Evolutionary conservation across 129 eudicot species (phyloP).

Genomic region (Escallonia rubra): DNA sequence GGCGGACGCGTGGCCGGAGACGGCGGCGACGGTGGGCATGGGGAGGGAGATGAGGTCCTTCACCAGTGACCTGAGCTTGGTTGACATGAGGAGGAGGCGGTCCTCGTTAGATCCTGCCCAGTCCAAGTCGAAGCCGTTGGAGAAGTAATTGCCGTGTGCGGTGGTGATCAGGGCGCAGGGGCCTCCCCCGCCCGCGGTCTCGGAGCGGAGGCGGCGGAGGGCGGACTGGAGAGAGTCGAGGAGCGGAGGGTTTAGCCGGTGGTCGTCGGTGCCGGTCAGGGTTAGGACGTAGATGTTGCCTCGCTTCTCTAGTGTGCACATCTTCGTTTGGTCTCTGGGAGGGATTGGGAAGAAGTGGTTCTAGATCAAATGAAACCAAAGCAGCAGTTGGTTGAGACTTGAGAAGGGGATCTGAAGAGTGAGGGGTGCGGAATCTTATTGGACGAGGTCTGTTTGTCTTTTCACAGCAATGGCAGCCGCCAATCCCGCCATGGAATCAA

Average conservation of each 20-base stretch:
- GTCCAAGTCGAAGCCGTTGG: constrained; percentile 68
- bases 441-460: too few species aligned
- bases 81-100: constrained; percentile 31
- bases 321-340: neutral
- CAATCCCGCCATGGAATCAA: too few species aligned
- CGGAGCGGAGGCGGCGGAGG: constrained; percentile 29
- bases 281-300: constrained; percentile 62
- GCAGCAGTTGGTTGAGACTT: too few species aligned
- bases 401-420: too few species aligned
- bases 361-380: too few species aligned
- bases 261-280: constrained; percentile 64
- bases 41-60: constrained; percentile 54
- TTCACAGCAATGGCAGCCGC: too few species aligned
- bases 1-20: constrained; percentile 68
- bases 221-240: constrained; percentile 48
- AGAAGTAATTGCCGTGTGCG: constrained; percentile 72
- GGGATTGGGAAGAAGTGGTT: too few species aligned
- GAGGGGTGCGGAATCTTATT: too few species aligned
- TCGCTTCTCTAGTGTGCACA: constrained; percentile 66
- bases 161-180: constrained; percentile 58
- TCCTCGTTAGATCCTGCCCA: constrained; percentile 41
- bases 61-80: constrained; percentile 46
- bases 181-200: constrained; percentile 4
- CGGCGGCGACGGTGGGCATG: constrained; percentile 82
- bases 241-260: constrained; percentile 63